Conservation (phyloP, 768 basidiomycete species). For the Boletellus sp. region DNA sequence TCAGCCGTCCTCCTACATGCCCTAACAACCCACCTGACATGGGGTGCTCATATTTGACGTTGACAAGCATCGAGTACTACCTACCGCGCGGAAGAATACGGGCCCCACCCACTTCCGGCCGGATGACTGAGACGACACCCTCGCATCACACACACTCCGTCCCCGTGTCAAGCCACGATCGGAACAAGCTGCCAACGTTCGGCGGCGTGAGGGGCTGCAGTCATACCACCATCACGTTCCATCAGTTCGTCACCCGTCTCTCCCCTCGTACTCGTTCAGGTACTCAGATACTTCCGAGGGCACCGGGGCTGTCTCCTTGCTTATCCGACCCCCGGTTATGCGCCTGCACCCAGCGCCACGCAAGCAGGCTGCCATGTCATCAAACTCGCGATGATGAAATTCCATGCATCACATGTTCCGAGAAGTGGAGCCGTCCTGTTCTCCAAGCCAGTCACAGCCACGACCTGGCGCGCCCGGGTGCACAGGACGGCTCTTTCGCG, state of each 20-base stretch:
- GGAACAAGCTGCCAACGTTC: constrained; percentile 5
- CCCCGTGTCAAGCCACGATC: constrained; percentile 5
- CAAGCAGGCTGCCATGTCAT: constrained; percentile 5
- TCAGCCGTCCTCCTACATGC: neutral
- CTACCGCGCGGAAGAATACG: constrained; percentile 8
- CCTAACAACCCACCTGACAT: constrained; percentile 15
- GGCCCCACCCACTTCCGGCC: constrained; percentile 2
- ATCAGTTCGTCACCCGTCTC: neutral
- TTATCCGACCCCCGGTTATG: neutral
- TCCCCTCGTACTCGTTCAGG: constrained; percentile 1
- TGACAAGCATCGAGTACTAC: constrained; percentile 1
- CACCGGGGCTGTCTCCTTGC: neutral
- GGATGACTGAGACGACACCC: neutral
- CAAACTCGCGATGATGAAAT: neutral
- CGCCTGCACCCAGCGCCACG: neutral
- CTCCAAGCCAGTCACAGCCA: neutral
- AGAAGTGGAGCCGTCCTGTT: neutral
- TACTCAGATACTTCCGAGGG: neutral
- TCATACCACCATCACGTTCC: neutral
- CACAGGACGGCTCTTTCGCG: too few relatives aligned
- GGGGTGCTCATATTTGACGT: constrained; percentile 2
- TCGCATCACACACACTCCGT: neutral
- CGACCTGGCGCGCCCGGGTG: too few relatives aligned
- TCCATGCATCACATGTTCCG: neutral
- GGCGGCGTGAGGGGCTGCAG: neutral